These are phyloP conservation scores for Blastocrithidia nonstop DNA, from an alignment of 208 protist genomes.

Conservation along the genomic window DNA sequence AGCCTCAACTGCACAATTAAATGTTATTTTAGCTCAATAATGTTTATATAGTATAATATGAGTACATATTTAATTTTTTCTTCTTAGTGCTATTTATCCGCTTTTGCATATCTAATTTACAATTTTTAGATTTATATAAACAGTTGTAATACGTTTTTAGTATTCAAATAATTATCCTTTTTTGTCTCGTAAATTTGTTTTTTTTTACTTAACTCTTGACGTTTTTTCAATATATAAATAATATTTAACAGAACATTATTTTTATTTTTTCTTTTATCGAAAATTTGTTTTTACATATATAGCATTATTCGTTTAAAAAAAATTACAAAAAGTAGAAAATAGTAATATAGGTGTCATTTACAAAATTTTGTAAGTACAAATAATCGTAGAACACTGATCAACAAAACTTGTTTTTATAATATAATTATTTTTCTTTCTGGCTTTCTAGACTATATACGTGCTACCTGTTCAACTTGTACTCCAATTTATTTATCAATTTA, in stretches of 20 bases:
- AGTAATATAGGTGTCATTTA: background rate
- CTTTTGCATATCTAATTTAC: background rate
- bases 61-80: background rate
- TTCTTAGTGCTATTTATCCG: background rate
- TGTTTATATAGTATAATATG: background rate
- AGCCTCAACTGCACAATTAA: no score
- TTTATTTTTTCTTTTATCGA: background rate
- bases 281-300: slow-evolving; percentile 2
- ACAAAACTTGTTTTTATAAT: slow-evolving; percentile 3
- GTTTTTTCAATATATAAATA: slow-evolving; percentile 2
- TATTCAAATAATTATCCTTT: background rate
- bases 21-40: background rate
- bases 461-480: background rate
- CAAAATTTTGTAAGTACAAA: slow-evolving; percentile 3
- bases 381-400: slow-evolving; percentile 1
- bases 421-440: background rate
- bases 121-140: slow-evolving; percentile 4
- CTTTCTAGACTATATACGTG: background rate
- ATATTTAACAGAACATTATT: background rate
- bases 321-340: background rate
- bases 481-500: slow-evolving; percentile 3
- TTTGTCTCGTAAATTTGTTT: background rate
- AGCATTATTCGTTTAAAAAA: slow-evolving; percentile 1
- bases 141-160: background rate
- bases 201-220: slow-evolving; percentile 2